These are phyloP conservation scores for Diaporthe vexans DNA, from an alignment of 2,329 filamentous ascomycete species.

Conservation along the genomic window DNA sequence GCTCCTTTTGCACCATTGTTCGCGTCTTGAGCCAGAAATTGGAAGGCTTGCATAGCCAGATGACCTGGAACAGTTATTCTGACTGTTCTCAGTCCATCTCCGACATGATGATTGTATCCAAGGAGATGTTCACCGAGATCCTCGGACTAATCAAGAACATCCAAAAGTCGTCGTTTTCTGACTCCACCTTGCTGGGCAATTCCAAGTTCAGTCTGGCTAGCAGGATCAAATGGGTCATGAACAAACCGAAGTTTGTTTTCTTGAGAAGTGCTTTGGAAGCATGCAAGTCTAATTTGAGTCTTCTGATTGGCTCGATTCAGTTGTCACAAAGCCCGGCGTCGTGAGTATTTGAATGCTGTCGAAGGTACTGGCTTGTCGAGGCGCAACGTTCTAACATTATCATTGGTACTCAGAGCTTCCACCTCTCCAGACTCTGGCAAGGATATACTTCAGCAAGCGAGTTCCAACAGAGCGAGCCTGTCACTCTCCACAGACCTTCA, in stretches of 20 bases:
- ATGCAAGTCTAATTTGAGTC: slow-evolving; percentile 1
- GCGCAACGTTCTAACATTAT: background rate
- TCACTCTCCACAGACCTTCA: background rate
- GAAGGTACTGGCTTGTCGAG: background rate
- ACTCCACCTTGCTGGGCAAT: background rate
- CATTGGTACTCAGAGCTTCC: background rate
- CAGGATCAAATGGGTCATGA: slow-evolving; percentile 13
- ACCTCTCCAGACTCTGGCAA: background rate
- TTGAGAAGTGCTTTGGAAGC: slow-evolving; percentile 5
- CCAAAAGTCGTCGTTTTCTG: background rate
- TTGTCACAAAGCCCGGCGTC: background rate
- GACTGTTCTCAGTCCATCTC: background rate
- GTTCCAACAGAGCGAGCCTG: background rate
- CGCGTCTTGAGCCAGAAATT: background rate
- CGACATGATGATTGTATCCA: background rate
- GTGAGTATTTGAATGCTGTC: background rate
- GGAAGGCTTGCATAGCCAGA: background rate
- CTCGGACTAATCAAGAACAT: background rate
- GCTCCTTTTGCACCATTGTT: background rate
- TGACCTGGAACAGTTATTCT: background rate
- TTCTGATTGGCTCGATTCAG: background rate
- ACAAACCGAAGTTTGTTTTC: background rate
- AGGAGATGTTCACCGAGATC: background rate
- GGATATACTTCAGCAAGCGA: background rate
- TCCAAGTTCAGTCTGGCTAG: background rate